A percentile compares a stretch with the other conserved stretches of the same genome.
Evolutionary conservation across 2,329 filamentous ascomycete species (phyloP).

Genomic region (Fusarium coicis): DNA sequence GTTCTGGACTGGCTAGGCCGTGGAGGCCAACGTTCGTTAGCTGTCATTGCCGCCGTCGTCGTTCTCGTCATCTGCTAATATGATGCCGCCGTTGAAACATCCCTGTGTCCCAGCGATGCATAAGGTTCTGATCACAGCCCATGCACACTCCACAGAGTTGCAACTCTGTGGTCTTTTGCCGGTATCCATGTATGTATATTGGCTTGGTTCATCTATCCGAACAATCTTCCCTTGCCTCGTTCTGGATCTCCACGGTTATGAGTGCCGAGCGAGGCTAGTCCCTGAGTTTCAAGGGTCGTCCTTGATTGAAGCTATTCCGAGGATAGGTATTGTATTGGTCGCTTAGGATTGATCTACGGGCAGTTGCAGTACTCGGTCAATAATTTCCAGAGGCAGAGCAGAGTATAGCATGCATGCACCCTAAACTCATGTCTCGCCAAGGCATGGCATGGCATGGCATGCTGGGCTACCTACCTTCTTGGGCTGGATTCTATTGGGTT

Average conservation of each 20-base stretch:
- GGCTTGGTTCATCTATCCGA: constrained; percentile 6
- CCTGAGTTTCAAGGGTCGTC: constrained; percentile 7
- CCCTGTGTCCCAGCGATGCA: constrained; percentile 24
- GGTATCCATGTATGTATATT: background rate
- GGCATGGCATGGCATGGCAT: constrained; percentile 2
- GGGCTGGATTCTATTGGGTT: constrained; percentile 9
- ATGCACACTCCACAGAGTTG: constrained; percentile 23
- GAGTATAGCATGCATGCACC: background rate
- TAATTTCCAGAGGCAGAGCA: background rate
- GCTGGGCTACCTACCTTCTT: background rate
- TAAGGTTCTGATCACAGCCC: constrained; percentile 36
- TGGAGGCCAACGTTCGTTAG: background rate
- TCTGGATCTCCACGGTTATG: background rate
- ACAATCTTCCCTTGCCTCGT: background rate
- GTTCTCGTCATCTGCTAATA: background rate
- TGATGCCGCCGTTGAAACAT: constrained; percentile 9
- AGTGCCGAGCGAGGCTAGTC: constrained; percentile 6
- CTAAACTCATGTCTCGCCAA: constrained; percentile 7
- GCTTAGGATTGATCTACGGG: constrained; percentile 9
- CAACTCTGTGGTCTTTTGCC: constrained; percentile 7
- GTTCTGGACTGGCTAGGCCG: background rate
- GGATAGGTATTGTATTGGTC: background rate
- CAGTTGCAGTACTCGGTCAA: background rate
- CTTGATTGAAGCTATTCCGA: constrained; percentile 1
- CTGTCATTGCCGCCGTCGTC: background rate